Conservation (phyloP, 352 stramenopile genomes). For the Globisporangium camurandrum region DNA sequence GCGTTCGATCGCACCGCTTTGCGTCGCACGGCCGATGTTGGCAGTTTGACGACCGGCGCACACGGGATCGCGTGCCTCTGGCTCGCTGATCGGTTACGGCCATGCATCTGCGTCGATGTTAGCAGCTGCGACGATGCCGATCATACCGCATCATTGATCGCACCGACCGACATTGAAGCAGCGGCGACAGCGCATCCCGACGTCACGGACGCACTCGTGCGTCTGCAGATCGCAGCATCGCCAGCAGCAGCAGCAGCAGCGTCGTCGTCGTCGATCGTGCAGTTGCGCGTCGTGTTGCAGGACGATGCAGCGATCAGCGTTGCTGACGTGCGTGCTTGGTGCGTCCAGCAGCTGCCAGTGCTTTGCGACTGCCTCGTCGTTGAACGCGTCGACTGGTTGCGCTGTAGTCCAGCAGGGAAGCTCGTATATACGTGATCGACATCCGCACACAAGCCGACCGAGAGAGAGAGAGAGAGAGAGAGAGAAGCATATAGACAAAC, state of each 20-base stretch:
- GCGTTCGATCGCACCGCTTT: slow-evolving; percentile 26
- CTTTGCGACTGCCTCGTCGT: slow-evolving; percentile 32
- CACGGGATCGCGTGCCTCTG: slow-evolving; percentile 39
- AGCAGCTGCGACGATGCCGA: slow-evolving; percentile 25
- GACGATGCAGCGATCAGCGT: slow-evolving; percentile 15
- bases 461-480: too few species aligned
- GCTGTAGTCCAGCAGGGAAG: slow-evolving; percentile 79
- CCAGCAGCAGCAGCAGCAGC: too few species aligned
- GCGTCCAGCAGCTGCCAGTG: slow-evolving; percentile 21
- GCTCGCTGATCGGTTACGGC: slow-evolving; percentile 58
- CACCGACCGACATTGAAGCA: slow-evolving; percentile 33
- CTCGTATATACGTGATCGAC: slow-evolving; percentile 75
- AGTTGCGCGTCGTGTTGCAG: slow-evolving; percentile 26
- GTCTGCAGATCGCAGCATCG: slow-evolving; percentile 23
- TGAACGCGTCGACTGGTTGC: slow-evolving; percentile 53
- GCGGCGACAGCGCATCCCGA: slow-evolving; percentile 24
- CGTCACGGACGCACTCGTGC: slow-evolving; percentile 47
- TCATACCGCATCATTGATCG: slow-evolving; percentile 14
- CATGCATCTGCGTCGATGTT: slow-evolving; percentile 22
- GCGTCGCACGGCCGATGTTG: slow-evolving; percentile 59
- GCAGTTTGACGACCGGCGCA: slow-evolving; percentile 13
- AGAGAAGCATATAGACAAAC: too few species aligned
- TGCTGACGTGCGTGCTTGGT: slow-evolving; percentile 32
- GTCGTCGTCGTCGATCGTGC: slow-evolving; percentile 20
- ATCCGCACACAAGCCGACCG: too few species aligned